These are phyloP conservation scores for Pseudopithomyces chartarum DNA, from an alignment of 2,329 filamentous ascomycete species.

Conservation along the genomic window DNA sequence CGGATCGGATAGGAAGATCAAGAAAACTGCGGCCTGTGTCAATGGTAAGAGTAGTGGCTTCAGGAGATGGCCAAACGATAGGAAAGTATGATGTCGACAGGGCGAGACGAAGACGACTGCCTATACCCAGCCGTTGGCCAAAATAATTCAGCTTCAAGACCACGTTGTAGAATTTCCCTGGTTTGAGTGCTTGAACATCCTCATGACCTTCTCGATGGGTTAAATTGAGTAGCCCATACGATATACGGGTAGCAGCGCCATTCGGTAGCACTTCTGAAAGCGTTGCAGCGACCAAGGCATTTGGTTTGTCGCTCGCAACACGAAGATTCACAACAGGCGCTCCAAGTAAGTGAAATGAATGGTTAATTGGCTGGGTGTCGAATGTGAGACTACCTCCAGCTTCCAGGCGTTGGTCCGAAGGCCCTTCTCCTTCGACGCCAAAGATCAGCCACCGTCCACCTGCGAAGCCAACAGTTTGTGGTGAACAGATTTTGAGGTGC, in stretches of 20 bases:
- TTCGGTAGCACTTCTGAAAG: conserved; percentile 5
- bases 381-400: conserved; percentile 4
- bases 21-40: conserved; percentile 1
- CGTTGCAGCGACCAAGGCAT: conserved; percentile 2
- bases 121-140: conserved; percentile 2
- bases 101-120: conserved; percentile 2
- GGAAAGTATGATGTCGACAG: conserved; percentile 2
- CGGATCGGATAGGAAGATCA: conserved; percentile 1
- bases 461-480: conserved; percentile 5
- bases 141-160: conserved; percentile 1
- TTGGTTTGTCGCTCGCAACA: conserved; percentile 2
- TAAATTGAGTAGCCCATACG: conserved; percentile 3
- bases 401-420: conserved; percentile 5
- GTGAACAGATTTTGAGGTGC: neutral
- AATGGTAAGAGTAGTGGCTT: conserved; percentile 2
- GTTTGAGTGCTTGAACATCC: neutral
- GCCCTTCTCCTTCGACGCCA: conserved; percentile 3
- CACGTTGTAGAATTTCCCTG: conserved; percentile 4
- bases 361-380: neutral
- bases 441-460: conserved; percentile 6
- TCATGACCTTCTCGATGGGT: conserved; percentile 1
- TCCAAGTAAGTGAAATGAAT: conserved; percentile 1
- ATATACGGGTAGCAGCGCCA: conserved; percentile 2
- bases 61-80: conserved; percentile 5
- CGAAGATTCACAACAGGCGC: neutral